Evolutionary conservation across 176 grass and related monocot genomes (phyloP).

Genomic region (Triticum urartu): DNA sequence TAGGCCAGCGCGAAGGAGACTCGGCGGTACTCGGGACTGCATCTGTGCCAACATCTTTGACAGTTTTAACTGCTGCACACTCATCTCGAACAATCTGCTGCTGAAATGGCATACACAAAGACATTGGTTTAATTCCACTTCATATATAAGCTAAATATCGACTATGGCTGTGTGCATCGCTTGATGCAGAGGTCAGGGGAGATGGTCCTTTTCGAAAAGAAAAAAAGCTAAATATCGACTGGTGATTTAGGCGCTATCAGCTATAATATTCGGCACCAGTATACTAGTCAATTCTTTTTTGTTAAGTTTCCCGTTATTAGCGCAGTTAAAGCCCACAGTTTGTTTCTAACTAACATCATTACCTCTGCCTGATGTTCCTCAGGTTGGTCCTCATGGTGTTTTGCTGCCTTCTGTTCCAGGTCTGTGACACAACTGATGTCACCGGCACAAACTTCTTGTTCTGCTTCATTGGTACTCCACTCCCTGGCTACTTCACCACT

Average conservation of each 20-base stretch:
- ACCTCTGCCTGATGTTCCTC: slow-evolving; percentile 29
- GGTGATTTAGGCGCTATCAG: not conserved
- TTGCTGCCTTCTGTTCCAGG: slow-evolving; percentile 22
- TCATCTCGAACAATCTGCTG: slow-evolving; percentile 34
- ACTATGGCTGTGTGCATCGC: too few species aligned
- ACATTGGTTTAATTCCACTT: not conserved
- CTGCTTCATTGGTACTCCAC: not conserved
- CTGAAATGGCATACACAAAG: slow-evolving; percentile 1
- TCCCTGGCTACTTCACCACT: slow-evolving; percentile 21
- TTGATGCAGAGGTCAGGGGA: too few species aligned
- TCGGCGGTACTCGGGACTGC: slow-evolving; percentile 20
- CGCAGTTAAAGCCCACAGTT: not conserved
- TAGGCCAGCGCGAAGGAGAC: slow-evolving; percentile 41
- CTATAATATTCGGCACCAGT: not conserved
- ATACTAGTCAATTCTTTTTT: slow-evolving; percentile 5
- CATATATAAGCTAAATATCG: not conserved
- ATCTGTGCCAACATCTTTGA: slow-evolving; percentile 46
- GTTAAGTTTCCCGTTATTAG: not conserved
- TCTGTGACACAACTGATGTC: slow-evolving; percentile 27
- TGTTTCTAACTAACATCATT: slow-evolving; percentile 16
- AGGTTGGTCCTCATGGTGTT: not conserved
- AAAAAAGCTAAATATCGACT: not conserved
- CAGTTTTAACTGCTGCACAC: slow-evolving; percentile 23
- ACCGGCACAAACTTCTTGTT: slow-evolving; percentile 30
- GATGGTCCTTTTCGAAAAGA: too few species aligned